Percentiles rank a stretch among this genome's conserved stretches.
phyloP scores from a whole-genome alignment of 1,284 basidiomycete species.

The Sphaerobolus stellatus region DNA sequence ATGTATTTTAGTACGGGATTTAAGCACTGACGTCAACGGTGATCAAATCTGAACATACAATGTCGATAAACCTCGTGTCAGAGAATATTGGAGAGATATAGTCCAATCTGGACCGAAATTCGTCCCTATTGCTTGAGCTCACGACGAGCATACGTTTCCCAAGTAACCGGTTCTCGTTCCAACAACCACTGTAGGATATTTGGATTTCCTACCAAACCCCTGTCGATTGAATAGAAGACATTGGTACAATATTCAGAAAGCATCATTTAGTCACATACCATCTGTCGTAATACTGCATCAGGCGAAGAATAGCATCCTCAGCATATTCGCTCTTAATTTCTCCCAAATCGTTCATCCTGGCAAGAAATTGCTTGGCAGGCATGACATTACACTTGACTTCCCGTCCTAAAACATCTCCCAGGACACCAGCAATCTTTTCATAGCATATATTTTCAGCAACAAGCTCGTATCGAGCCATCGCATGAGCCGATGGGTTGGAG shows the following conservation, averaged over 20 bases:
- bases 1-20: too few species aligned
- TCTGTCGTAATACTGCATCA: not conserved
- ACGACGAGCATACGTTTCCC: not conserved
- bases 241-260: not conserved
- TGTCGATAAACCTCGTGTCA: too few species aligned
- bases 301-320: not conserved
- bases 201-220: not conserved
- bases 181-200: not conserved
- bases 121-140: too few species aligned
- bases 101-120: too few species aligned
- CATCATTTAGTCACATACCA: constrained; percentile 1
- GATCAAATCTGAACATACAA: too few species aligned
- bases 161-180: not conserved
- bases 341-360: not conserved
- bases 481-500: not conserved
- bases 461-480: not conserved
- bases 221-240: not conserved
- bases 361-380: not conserved
- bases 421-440: not conserved
- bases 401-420: not conserved
- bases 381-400: not conserved
- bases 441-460: not conserved
- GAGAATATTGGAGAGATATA: too few species aligned
- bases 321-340: not conserved
- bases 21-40: too few species aligned